Conservation (phyloP, 371 early-diverging fungal genomes). For the Conidiobolus incongruus region DNA sequence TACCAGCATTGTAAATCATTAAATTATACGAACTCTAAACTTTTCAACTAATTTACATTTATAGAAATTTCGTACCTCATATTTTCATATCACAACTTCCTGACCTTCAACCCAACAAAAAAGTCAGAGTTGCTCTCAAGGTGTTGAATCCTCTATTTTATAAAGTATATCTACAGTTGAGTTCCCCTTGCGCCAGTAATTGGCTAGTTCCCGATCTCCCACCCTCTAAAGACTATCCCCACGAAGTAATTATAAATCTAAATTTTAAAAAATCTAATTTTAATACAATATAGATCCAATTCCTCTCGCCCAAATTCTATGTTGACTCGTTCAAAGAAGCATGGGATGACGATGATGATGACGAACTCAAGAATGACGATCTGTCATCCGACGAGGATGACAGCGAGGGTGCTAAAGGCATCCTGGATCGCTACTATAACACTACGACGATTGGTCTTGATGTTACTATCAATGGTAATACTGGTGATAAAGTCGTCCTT, state of each 20-base stretch:
- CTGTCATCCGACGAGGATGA: neutral
- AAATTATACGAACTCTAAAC: neutral
- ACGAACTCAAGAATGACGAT: neutral
- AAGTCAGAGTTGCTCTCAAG: neutral
- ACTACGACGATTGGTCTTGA: neutral
- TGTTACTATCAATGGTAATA: neutral
- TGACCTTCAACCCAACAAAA: neutral
- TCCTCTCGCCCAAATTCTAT: constrained; percentile 1
- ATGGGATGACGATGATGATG: neutral
- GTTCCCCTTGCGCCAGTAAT: neutral
- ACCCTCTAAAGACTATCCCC: neutral
- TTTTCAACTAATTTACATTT: too few relatives aligned
- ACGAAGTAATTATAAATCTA: neutral
- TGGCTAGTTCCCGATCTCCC: constrained; percentile 1
- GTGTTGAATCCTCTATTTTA: constrained; percentile 1
- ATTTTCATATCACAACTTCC: neutral
- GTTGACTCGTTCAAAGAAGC: neutral
- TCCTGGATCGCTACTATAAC: neutral
- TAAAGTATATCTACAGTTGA: neutral
- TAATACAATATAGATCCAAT: neutral
- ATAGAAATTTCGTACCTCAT: neutral
- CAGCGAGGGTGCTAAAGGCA: neutral
- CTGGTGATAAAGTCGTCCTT: neutral
- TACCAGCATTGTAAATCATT: neutral
- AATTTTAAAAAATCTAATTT: neutral